Percentiles rank a stretch among this genome's conserved stretches.
These are phyloP conservation scores for Annulohypoxylon maeteangense DNA, from an alignment of 495 filamentous ascomycete species.

Conservation along the genomic window DNA sequence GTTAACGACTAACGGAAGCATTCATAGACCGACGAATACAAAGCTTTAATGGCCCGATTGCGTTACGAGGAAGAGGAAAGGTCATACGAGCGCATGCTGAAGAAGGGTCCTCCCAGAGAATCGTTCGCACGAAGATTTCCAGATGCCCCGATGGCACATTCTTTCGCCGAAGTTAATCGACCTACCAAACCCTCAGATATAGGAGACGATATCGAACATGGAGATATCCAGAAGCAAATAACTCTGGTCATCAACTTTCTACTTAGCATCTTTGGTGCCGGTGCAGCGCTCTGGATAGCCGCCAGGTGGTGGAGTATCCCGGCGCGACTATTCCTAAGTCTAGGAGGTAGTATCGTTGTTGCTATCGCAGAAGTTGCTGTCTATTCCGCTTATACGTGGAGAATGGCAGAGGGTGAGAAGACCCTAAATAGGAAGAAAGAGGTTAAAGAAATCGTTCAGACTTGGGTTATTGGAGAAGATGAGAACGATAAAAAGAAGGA, in stretches of 20 bases:
- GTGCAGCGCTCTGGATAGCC: constrained; percentile 76
- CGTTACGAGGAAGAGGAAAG: constrained; percentile 81
- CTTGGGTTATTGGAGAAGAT: constrained; percentile 72
- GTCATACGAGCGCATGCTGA: constrained; percentile 80
- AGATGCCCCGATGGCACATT: constrained; percentile 55
- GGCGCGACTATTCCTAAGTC: constrained; percentile 72
- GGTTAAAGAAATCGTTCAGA: constrained; percentile 73
- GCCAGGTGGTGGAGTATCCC: constrained; percentile 77
- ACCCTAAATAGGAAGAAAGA: constrained; percentile 73
- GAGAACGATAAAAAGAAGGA: constrained; percentile 44
- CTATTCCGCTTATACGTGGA: constrained; percentile 85
- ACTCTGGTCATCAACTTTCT: constrained; percentile 79
- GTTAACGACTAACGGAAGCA: constrained; percentile 38
- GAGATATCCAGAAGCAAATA: constrained; percentile 79
- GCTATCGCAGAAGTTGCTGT: constrained; percentile 88
- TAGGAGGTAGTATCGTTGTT: constrained; percentile 75
- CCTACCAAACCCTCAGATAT: constrained; percentile 52
- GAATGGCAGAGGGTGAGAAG: constrained; percentile 76
- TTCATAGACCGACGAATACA: constrained; percentile 81
- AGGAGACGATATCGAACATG: constrained; percentile 67
- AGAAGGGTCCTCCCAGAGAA: constrained; percentile 64
- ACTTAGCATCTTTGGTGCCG: constrained; percentile 76
- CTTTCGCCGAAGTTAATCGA: constrained; percentile 61
- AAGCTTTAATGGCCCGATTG: constrained; percentile 86
- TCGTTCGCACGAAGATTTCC: constrained; percentile 70